Percentiles rank a stretch among this genome's conserved stretches.
phyloP scores from a whole-genome alignment of 2,329 filamentous ascomycete species.

The Alternaria novae-zelandiae region DNA sequence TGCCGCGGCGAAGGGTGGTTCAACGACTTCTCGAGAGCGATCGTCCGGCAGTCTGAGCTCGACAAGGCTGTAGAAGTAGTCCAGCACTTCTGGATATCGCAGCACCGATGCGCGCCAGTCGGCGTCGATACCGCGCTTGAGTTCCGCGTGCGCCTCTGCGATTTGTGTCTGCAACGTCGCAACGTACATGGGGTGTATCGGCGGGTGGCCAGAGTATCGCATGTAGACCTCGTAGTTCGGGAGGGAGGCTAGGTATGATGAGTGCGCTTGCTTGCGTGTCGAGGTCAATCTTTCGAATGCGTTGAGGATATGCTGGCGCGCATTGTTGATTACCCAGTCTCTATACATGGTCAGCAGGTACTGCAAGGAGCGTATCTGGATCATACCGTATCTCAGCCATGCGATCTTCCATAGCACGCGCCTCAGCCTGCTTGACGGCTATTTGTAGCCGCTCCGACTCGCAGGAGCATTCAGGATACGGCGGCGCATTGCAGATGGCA shows the following conservation, averaged over 20 bases:
- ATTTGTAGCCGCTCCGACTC: conserved; percentile 50
- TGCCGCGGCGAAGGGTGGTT: conserved; percentile 49
- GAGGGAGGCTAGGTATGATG: conserved; percentile 52
- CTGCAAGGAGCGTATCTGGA: not conserved
- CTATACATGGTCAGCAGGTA: conserved; percentile 39
- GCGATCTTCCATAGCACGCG: conserved; percentile 46
- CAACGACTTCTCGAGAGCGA: conserved; percentile 43
- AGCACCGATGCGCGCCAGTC: conserved; percentile 80
- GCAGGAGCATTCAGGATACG: conserved; percentile 49
- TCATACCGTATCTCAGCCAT: conserved; percentile 45
- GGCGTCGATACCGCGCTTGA: conserved; percentile 77
- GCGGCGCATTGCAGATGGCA: conserved; percentile 50
- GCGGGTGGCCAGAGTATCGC: conserved; percentile 54
- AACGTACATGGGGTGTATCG: conserved; percentile 50
- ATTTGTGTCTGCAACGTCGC: conserved; percentile 60
- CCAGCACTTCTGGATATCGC: conserved; percentile 78
- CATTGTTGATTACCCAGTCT: conserved; percentile 56
- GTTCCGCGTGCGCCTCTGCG: conserved; percentile 66
- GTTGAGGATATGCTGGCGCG: conserved; percentile 53
- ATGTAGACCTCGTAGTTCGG: conserved; percentile 56
- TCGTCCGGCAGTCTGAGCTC: conserved; percentile 70
- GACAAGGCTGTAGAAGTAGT: conserved; percentile 79
- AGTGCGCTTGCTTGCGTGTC: conserved; percentile 50
- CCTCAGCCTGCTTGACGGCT: conserved; percentile 49
- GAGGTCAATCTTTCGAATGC: conserved; percentile 52